Evolutionary conservation across 2,329 filamentous ascomycete species (phyloP).

Genomic region (Alternaria hordeiaustralica): DNA sequence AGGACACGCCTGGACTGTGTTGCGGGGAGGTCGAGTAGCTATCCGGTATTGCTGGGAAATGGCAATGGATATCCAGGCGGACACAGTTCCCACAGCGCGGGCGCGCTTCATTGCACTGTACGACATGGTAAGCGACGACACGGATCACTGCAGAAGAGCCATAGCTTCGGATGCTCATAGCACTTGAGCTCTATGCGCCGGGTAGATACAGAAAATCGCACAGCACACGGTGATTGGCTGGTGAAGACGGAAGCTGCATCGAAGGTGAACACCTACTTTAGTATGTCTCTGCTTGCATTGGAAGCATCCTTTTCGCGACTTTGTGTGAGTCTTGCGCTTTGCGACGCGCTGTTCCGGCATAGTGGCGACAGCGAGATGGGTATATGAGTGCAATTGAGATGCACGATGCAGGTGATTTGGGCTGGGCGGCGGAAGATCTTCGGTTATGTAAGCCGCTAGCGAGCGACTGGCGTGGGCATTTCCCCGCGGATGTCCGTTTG

Average conservation of each 20-base stretch:
- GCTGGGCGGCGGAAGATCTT: not conserved
- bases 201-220: not conserved
- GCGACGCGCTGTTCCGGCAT: slow-evolving; percentile 30
- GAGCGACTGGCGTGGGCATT: not conserved
- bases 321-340: slow-evolving; percentile 43
- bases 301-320: slow-evolving; percentile 39
- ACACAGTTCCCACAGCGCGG: slow-evolving; percentile 41
- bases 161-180: not conserved
- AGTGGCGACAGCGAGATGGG: not conserved
- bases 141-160: not conserved
- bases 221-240: slow-evolving; percentile 13
- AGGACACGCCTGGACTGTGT: slow-evolving; percentile 17
- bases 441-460: slow-evolving; percentile 13
- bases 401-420: not conserved
- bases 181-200: not conserved
- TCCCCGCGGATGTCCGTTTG: not conserved
- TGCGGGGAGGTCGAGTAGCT: slow-evolving; percentile 27
- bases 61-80: slow-evolving; percentile 39
- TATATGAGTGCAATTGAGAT: not conserved
- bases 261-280: slow-evolving; percentile 30
- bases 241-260: not conserved
- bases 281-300: slow-evolving; percentile 44
- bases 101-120: slow-evolving; percentile 41
- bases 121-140: not conserved
- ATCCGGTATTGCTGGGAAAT: slow-evolving; percentile 29